Percentiles rank a stretch among this genome's conserved stretches.
Evolutionary conservation across 2,329 filamentous ascomycete genomes (phyloP).

Genomic region (Colletotrichum cordylinicola): DNA sequence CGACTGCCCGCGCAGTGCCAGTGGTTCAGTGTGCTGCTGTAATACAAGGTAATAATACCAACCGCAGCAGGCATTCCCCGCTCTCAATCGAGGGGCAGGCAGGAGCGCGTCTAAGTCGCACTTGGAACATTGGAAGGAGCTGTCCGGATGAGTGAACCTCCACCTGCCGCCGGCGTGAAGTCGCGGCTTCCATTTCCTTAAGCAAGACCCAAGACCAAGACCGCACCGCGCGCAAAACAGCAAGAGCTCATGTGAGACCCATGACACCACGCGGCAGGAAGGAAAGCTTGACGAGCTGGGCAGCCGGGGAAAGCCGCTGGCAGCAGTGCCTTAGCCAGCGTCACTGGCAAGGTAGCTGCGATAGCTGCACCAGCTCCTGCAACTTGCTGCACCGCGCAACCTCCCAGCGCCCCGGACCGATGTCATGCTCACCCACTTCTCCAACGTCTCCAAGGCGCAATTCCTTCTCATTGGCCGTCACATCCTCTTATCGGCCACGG

Average conservation of each 20-base stretch:
- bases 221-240: background rate
- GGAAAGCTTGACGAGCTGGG: background rate
- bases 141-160: background rate
- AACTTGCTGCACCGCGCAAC: background rate
- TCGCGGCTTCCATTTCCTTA: background rate
- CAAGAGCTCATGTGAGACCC: background rate
- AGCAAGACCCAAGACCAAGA: background rate
- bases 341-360: background rate
- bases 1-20: background rate
- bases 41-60: background rate
- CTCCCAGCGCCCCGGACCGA: background rate
- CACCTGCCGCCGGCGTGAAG: background rate
- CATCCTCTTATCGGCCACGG: slow-evolving; percentile 12
- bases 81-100: background rate
- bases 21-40: background rate
- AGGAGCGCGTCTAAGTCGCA: background rate
- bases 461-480: background rate
- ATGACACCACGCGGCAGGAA: background rate
- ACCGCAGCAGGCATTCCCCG: background rate
- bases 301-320: background rate
- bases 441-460: background rate
- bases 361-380: background rate
- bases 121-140: background rate
- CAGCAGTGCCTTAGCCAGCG: background rate
- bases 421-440: background rate